Evolutionary conservation across 1,139 yeast species (phyloP).

Genomic region (Suhomyces kunorum): DNA sequence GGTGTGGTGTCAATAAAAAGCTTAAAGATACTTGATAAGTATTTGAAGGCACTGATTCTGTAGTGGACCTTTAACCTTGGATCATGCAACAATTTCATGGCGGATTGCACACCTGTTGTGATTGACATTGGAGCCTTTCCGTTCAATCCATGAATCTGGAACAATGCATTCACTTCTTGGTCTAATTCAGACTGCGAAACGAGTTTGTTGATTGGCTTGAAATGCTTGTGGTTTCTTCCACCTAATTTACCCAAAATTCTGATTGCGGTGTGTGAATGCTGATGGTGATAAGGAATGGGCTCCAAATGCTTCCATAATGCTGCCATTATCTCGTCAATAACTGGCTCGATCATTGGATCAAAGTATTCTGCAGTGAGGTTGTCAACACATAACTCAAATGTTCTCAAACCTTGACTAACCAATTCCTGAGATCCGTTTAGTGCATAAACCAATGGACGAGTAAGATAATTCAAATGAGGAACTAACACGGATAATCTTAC

Average conservation of each 20-base stretch:
- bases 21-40: slow-evolving; percentile 65
- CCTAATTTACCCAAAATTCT: slow-evolving; percentile 94
- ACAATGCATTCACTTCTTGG: slow-evolving; percentile 67
- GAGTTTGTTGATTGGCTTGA: slow-evolving; percentile 71
- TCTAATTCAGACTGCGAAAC: slow-evolving; percentile 57
- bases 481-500: slow-evolving; percentile 90
- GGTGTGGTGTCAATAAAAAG: slow-evolving; percentile 68
- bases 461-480: slow-evolving; percentile 84
- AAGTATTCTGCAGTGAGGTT: slow-evolving; percentile 94
- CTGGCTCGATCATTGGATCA: slow-evolving; percentile 96
- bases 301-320: slow-evolving; percentile 90
- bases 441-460: slow-evolving; percentile 90
- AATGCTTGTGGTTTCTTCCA: slow-evolving; percentile 87
- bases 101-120: slow-evolving; percentile 81
- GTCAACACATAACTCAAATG: slow-evolving; percentile 95
- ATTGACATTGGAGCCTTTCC: slow-evolving; percentile 66
- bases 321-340: slow-evolving; percentile 87
- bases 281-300: slow-evolving; percentile 91
- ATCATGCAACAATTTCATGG: slow-evolving; percentile 67
- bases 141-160: slow-evolving; percentile 70
- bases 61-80: slow-evolving; percentile 65
- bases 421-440: slow-evolving; percentile 88
- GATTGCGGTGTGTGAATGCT: slow-evolving; percentile 91
- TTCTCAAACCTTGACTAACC: slow-evolving; percentile 90
- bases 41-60: slow-evolving; percentile 74